Evolutionary conservation across 1,284 basidiomycete genomes (phyloP).

Genomic region (Ganoderma resinaceum): DNA sequence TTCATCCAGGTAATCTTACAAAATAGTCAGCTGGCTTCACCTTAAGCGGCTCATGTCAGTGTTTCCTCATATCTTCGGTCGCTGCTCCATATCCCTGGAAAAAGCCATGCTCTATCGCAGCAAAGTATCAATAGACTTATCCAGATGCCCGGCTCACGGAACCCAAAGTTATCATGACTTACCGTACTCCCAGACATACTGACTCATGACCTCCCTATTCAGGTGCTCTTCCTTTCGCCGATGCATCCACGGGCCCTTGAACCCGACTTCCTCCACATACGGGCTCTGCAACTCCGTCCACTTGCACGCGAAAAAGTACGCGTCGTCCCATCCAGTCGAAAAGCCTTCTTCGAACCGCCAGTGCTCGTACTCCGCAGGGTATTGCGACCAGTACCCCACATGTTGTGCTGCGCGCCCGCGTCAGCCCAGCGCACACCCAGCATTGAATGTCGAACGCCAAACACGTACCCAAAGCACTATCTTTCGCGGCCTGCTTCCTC

Average conservation of each 20-base stretch:
- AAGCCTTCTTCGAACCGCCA: constrained; percentile 75
- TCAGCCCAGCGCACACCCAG: constrained; percentile 3
- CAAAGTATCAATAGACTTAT: background rate
- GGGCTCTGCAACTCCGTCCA: constrained; percentile 30
- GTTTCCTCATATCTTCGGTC: constrained; percentile 4
- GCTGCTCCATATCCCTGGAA: constrained; percentile 5
- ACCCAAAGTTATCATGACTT: constrained; percentile 24
- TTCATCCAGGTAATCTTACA: background rate
- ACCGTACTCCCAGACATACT: constrained; percentile 71
- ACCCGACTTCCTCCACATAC: constrained; percentile 63
- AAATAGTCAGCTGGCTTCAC: background rate
- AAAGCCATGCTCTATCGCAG: constrained; percentile 11
- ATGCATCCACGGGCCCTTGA: constrained; percentile 64
- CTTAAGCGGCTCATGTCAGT: background rate
- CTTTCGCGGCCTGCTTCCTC: constrained; percentile 45
- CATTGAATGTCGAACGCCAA: background rate
- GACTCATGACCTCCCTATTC: constrained; percentile 46
- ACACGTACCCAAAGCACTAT: constrained; percentile 50
- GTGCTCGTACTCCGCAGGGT: constrained; percentile 64
- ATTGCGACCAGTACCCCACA: constrained; percentile 62
- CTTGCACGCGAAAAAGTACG: constrained; percentile 57
- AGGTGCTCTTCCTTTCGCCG: constrained; percentile 55
- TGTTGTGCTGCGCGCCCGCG: constrained; percentile 49
- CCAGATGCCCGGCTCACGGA: background rate
- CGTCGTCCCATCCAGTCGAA: constrained; percentile 75